Conservation (phyloP, 768 basidiomycete species). For the Cytidiella melzeri region DNA sequence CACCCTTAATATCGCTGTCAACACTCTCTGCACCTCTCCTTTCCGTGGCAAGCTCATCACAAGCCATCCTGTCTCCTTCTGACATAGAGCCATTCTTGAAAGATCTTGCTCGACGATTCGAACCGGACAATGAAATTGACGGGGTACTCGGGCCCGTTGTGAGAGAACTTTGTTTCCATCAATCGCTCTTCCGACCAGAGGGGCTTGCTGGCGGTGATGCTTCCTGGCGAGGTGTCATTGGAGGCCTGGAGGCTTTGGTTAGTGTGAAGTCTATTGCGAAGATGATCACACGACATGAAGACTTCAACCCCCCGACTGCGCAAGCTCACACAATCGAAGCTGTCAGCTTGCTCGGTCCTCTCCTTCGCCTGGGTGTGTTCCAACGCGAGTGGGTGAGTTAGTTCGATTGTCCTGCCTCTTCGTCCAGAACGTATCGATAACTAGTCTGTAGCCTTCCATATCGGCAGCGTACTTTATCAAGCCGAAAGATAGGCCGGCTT, state of each 20-base stretch:
- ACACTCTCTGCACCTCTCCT: slow-evolving; percentile 62
- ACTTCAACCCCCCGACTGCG: slow-evolving; percentile 63
- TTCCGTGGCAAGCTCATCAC: slow-evolving; percentile 37
- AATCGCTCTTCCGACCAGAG: slow-evolving; percentile 56
- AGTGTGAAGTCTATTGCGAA: slow-evolving; percentile 78
- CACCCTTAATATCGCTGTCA: slow-evolving; percentile 70
- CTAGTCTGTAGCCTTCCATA: slow-evolving; percentile 55
- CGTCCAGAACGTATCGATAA: neutral
- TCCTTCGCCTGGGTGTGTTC: slow-evolving; percentile 81
- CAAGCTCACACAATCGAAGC: slow-evolving; percentile 58
- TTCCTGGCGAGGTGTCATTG: slow-evolving; percentile 81
- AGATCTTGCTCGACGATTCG: slow-evolving; percentile 78
- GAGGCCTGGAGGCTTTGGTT: slow-evolving; percentile 75
- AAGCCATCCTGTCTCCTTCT: slow-evolving; percentile 49
- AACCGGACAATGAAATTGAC: slow-evolving; percentile 72
- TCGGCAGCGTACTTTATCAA: slow-evolving; percentile 81
- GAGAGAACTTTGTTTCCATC: slow-evolving; percentile 52
- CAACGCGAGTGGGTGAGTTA: slow-evolving; percentile 80
- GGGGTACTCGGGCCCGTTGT: slow-evolving; percentile 75
- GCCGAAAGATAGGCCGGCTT: slow-evolving; percentile 63
- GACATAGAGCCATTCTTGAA: slow-evolving; percentile 78
- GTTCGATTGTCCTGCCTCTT: slow-evolving; percentile 1
- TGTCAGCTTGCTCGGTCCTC: slow-evolving; percentile 71
- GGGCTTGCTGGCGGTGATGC: slow-evolving; percentile 69
- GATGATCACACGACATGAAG: slow-evolving; percentile 69